phyloP scores from a whole-genome alignment of 106 monocot species.

The Dendrobium catenatum region DNA sequence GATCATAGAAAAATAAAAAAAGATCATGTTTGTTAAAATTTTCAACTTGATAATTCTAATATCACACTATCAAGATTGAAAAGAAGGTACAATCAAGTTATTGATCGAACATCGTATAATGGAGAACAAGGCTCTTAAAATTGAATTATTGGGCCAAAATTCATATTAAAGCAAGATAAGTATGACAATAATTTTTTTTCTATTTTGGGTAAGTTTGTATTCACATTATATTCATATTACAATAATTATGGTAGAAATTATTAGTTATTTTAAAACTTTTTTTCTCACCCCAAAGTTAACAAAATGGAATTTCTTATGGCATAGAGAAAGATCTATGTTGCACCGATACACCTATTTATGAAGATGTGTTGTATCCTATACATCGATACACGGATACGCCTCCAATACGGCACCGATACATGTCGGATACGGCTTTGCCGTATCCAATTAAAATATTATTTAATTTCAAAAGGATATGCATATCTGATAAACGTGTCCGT shows the following conservation, averaged over 20 bases:
- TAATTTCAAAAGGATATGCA: too few relatives aligned
- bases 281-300: too few relatives aligned
- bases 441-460: too few relatives aligned
- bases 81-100: not conserved
- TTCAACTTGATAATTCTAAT: not conserved
- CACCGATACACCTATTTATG: too few relatives aligned
- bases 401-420: too few relatives aligned
- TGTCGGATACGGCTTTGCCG: too few relatives aligned
- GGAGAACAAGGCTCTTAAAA: not conserved
- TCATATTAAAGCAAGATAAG: not conserved
- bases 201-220: not conserved
- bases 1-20: not conserved
- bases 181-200: not conserved
- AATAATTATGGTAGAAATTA: not conserved
- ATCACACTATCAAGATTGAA: not conserved
- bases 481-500: too few relatives aligned
- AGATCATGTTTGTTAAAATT: not conserved
- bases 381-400: too few relatives aligned
- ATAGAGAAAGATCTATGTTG: too few relatives aligned
- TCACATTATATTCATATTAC: not conserved
- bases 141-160: not conserved
- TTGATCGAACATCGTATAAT: not conserved
- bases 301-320: too few relatives aligned
- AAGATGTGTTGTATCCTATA: too few relatives aligned
- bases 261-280: not conserved